Conservation (phyloP, 352 stramenopile genomes). For the Peronospora tabacina region DNA sequence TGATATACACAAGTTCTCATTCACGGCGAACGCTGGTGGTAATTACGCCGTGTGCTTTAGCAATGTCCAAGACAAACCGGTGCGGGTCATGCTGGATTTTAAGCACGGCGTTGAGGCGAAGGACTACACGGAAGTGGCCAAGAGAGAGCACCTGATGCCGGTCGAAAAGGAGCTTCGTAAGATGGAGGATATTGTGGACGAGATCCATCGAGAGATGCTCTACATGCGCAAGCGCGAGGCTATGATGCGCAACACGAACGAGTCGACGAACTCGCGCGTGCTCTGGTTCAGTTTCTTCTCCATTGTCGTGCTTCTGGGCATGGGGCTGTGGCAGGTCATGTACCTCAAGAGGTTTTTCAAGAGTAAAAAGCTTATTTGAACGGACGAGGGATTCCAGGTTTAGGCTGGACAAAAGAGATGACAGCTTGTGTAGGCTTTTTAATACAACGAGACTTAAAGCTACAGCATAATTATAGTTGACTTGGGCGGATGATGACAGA, state of each 20-base stretch:
- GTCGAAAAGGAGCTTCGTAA: slow-evolving; percentile 85
- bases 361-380: slow-evolving; percentile 88
- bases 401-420: too few relatives aligned
- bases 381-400: neutral
- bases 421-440: neutral
- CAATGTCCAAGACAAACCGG: slow-evolving; percentile 67
- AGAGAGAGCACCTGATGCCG: slow-evolving; percentile 84
- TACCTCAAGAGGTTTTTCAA: slow-evolving; percentile 91
- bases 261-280: slow-evolving; percentile 84
- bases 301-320: slow-evolving; percentile 76
- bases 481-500: slow-evolving; percentile 39
- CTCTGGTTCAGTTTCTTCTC: slow-evolving; percentile 88
- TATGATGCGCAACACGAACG: slow-evolving; percentile 84
- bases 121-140: slow-evolving; percentile 85
- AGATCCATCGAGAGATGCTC: slow-evolving; percentile 87
- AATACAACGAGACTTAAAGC: slow-evolving; percentile 18
- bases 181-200: slow-evolving; percentile 85
- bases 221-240: slow-evolving; percentile 85
- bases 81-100: slow-evolving; percentile 80
- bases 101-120: slow-evolving; percentile 85
- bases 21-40: slow-evolving; percentile 57
- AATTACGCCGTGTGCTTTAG: slow-evolving; percentile 78
- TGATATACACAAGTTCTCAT: slow-evolving; percentile 80
- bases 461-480: slow-evolving; percentile 22
- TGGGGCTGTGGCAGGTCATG: slow-evolving; percentile 84